Percentiles rank a stretch among this genome's conserved stretches.
Conservation (phyloP, 192 early-diverging fungal genomes). For the Backusella psychrophila region DNA sequence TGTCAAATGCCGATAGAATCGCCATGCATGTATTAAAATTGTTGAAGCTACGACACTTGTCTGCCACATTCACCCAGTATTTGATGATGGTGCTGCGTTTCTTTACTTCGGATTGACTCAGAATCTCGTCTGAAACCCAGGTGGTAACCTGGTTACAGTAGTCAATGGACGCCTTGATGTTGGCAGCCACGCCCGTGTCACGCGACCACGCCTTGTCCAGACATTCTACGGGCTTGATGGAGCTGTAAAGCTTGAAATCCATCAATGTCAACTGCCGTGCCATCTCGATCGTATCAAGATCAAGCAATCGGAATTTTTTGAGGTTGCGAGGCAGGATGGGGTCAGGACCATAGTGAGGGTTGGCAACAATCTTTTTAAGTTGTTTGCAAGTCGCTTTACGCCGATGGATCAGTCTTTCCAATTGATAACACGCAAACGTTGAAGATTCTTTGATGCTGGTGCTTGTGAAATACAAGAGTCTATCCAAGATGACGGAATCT, state of each 20-base stretch:
- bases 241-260: conserved; percentile 78
- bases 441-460: conserved; percentile 71
- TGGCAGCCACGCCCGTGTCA: conserved; percentile 63
- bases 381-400: conserved; percentile 51
- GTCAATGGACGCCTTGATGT: conserved; percentile 87
- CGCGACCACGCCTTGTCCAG: conserved; percentile 88
- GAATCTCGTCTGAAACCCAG: conserved; percentile 88
- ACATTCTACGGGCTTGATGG: conserved; percentile 86
- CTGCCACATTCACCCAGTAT: conserved; percentile 84
- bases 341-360: conserved; percentile 64
- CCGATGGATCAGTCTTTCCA: conserved; percentile 76
- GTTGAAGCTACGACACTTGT: conserved; percentile 80
- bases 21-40: conserved; percentile 95
- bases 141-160: conserved; percentile 82
- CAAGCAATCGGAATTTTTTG: conserved; percentile 76
- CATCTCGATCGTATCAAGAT: conserved; percentile 89
- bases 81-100: conserved; percentile 76
- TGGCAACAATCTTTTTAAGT: conserved; percentile 62
- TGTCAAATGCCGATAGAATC: conserved; percentile 86
- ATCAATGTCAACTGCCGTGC: conserved; percentile 95
- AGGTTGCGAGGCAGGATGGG: conserved; percentile 84
- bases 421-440: conserved; percentile 62
- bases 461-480: conserved; percentile 69
- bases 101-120: conserved; percentile 79
- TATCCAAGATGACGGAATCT: conserved; percentile 65